A percentile compares a stretch with the other conserved stretches of the same genome.
Evolutionary conservation across 345 rosid genomes (phyloP).

Genomic region (Carallia pectinifolia): DNA sequence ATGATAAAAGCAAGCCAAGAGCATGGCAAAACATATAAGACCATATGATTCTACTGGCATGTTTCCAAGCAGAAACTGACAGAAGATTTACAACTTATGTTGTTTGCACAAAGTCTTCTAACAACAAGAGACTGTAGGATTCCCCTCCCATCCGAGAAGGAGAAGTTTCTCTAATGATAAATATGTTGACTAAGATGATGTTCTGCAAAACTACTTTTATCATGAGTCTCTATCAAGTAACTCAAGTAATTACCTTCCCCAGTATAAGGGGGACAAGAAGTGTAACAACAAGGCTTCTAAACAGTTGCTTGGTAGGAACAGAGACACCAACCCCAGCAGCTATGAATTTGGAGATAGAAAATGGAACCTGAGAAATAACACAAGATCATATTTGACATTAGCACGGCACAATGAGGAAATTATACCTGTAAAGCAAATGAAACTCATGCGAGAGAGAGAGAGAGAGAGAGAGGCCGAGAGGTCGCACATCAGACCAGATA

Average conservation of each 20-base stretch:
- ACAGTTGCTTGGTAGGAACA: slow-evolving; percentile 70
- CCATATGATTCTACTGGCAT: neutral
- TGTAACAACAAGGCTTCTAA: slow-evolving; percentile 72
- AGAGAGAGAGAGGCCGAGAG: neutral
- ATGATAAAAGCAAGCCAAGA: neutral
- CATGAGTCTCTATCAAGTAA: neutral
- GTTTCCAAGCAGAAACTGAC: no score
- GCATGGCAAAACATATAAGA: slow-evolving; percentile 3
- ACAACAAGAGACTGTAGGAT: neutral
- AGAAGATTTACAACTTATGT: no score
- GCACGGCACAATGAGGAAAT: slow-evolving; percentile 9
- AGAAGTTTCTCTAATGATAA: neutral
- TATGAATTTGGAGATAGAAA: slow-evolving; percentile 77
- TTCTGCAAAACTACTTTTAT: neutral
- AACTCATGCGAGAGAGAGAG: neutral
- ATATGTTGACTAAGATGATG: no score
- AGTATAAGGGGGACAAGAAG: slow-evolving; percentile 69
- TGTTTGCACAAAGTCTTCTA: no score
- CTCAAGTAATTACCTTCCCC: slow-evolving; percentile 66
- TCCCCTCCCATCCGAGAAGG: neutral
- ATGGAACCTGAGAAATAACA: slow-evolving; percentile 60
- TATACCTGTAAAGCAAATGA: neutral
- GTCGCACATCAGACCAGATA: no score
- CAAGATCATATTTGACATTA: slow-evolving; percentile 2
- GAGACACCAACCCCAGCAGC: slow-evolving; percentile 84